Base-by-base conservation (phyloP, 2,329 filamentous ascomycete genomes). In the Ophiostoma tasmaniense region DNA sequence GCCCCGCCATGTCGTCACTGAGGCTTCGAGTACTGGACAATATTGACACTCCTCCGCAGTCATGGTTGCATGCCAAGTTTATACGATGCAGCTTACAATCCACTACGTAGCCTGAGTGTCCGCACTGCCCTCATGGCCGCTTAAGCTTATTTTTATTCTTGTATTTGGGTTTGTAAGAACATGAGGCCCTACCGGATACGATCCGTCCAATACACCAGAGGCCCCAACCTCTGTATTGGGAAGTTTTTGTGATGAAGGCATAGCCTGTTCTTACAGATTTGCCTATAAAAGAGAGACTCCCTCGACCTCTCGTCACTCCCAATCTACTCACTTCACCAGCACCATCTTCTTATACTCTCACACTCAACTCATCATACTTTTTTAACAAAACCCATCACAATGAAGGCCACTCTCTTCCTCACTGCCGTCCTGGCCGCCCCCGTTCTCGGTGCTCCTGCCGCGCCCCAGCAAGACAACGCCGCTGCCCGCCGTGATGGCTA, bases 381-480 rank as follows among this genome's bases (percentile, higher is more conserved):
- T 20, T 14, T 11, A 8, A 6, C 13, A 13, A 30, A 13, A 10
- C 25, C 14, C 66, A 61, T 66, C 59, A 70, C 14, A 39, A 70
- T 70, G 69, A 70, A 70, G 69, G 62, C 69, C 22, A 22, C 66
- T 20, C 8, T 68, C 39, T n/a, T 70, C 17, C 37, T 68, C 62
- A 30, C 69, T 2, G 64, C 69, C 42, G 50, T 67, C n/a, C 39
- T 71, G 35, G 67, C 68, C 28, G 35, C 35, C 20, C 69, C 68
- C 22, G 61, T 50, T 30, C 35, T 71, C 11, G 69, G 65, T 30
- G 39, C 64, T 5, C 69, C 69, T 2, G 66, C 55, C 5, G 5
- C 69, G 1, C 69, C 65, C 20, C 39, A 66, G 14, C 55, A 39
- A 5, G 55, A 65, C 11, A 69, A 66, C 13, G 70, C 66, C 1